phyloP scores from a whole-genome alignment of 1,139 yeast genomes.

The Protomyces pachydermus region DNA sequence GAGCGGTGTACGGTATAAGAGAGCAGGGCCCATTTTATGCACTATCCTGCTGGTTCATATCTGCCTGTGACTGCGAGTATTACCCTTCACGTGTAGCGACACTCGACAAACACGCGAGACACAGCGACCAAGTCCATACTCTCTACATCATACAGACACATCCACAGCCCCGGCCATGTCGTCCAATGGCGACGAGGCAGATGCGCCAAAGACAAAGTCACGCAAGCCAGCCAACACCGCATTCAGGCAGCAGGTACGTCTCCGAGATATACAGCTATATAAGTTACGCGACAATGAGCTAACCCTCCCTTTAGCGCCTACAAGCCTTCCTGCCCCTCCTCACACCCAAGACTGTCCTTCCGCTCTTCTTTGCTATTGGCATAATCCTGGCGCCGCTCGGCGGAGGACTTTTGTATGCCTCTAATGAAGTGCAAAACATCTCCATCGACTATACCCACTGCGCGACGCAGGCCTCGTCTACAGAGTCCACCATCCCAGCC shows the following conservation, averaged over 20 bases:
- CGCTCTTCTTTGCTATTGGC: conserved; percentile 68
- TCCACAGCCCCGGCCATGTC: conserved; percentile 2
- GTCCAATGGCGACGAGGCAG: conserved; percentile 2
- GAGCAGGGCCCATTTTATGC: too few relatives aligned
- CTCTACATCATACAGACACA: neutral
- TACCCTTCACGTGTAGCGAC: neutral
- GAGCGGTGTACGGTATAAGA: too few relatives aligned
- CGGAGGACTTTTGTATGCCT: conserved; percentile 80
- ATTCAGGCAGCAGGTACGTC: conserved; percentile 22
- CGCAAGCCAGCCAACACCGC: conserved; percentile 29
- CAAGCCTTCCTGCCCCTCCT: conserved; percentile 67
- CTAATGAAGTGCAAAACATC: conserved; percentile 62
- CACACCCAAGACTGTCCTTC: conserved; percentile 85
- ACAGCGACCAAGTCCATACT: neutral
- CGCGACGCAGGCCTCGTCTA: conserved; percentile 50
- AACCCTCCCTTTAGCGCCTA: conserved; percentile 38
- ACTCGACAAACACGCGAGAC: too few relatives aligned
- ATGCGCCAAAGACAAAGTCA: conserved; percentile 14
- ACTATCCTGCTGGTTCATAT: too few relatives aligned
- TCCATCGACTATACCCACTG: conserved; percentile 79
- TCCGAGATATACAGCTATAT: neutral
- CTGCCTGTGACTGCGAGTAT: neutral
- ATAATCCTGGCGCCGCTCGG: conserved; percentile 87
- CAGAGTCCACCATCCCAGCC: conserved; percentile 55
- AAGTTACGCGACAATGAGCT: neutral